These are phyloP conservation scores for Chaetomium globosum DNA, from an alignment of 2,329 filamentous ascomycete genomes.

Conservation along the genomic window DNA sequence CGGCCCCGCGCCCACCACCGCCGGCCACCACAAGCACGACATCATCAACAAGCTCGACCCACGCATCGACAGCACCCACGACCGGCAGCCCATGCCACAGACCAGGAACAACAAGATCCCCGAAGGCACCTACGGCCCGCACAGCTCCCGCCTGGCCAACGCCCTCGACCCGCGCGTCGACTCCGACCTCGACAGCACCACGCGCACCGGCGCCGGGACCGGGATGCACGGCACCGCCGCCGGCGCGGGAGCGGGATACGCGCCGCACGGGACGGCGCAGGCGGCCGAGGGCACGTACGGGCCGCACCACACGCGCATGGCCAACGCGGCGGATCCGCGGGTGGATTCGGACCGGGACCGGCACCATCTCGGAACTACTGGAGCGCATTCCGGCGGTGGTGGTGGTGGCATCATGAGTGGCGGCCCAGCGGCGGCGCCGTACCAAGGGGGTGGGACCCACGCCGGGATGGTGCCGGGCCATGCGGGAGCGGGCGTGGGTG, in stretches of 20 bases:
- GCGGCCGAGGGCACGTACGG: constrained; percentile 32
- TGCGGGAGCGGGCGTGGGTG: not conserved
- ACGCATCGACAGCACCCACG: constrained; percentile 33
- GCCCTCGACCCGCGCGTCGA: constrained; percentile 34
- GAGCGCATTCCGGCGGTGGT: not conserved
- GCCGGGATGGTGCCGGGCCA: too few species aligned
- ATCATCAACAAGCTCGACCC: constrained; percentile 38
- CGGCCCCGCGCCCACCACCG: constrained; percentile 35
- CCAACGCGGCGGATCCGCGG: constrained; percentile 32
- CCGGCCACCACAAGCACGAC: constrained; percentile 37
- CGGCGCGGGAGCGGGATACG: not conserved
- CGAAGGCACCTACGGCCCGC: constrained; percentile 33
- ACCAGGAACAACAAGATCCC: not conserved
- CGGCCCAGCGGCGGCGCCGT: not conserved
- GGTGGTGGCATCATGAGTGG: not conserved
- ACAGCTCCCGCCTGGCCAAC: constrained; percentile 30
- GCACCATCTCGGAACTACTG: constrained; percentile 5
- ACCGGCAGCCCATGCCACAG: constrained; percentile 26
- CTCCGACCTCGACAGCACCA: constrained; percentile 23
- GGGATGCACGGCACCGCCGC: not conserved
- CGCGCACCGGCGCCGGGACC: not conserved
- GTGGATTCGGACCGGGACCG: constrained; percentile 33
- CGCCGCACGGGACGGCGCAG: not conserved
- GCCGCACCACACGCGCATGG: constrained; percentile 29
- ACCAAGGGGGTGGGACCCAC: not conserved